These are phyloP conservation scores for Erodium maritimum DNA, from an alignment of 345 rosid species.

Conservation along the genomic window DNA sequence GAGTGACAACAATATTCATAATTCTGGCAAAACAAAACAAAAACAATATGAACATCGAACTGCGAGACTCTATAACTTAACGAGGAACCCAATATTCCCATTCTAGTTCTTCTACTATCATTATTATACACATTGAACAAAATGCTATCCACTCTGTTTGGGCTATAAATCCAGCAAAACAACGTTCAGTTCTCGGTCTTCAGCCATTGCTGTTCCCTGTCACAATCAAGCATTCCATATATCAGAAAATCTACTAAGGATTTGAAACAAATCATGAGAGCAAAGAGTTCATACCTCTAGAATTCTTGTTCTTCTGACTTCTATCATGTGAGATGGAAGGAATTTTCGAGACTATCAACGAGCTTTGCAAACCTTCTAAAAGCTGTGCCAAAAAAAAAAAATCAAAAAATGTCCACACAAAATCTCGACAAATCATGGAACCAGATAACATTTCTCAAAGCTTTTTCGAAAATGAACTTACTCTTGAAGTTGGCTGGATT, in stretches of 20 bases:
- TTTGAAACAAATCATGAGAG: too few species aligned
- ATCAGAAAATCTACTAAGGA: too few species aligned
- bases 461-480: constrained; percentile 20
- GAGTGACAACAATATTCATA: constrained; percentile 11
- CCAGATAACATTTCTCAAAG: too few species aligned
- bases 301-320: constrained; percentile 41
- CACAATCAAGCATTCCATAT: constrained; percentile 6
- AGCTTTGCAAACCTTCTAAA: constrained; percentile 89
- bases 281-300: constrained; percentile 23
- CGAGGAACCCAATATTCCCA: constrained; percentile 28
- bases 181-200: constrained; percentile 12
- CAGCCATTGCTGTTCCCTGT: constrained; percentile 49
- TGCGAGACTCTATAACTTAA: constrained; percentile 22
- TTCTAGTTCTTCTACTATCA: constrained; percentile 16
- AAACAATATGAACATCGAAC: constrained; percentile 34
- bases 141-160: constrained; percentile 10
- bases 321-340: constrained; percentile 62
- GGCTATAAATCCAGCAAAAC: constrained; percentile 8
- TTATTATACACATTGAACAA: constrained; percentile 36
- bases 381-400: constrained; percentile 32
- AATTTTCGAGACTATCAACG: constrained; percentile 63
- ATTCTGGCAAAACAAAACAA: constrained; percentile 6
- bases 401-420: background rate
- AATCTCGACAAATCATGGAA: background rate
- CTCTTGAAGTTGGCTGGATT: constrained; percentile 98